These are phyloP conservation scores for Saccharomyces uvarum DNA, from an alignment of 1,139 yeast genomes.

Conservation along the genomic window DNA sequence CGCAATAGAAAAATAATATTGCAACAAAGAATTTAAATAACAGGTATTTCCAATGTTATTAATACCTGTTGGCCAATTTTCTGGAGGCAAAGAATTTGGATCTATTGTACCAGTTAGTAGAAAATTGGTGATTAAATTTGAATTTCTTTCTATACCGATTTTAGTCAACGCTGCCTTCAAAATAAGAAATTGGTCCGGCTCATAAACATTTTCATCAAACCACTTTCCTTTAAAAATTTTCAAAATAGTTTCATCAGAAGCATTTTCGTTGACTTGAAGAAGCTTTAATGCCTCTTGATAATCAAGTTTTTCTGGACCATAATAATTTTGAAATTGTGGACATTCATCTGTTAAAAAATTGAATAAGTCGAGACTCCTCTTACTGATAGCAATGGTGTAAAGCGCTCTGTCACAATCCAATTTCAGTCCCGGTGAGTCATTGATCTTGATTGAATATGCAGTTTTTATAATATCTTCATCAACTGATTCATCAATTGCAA, in stretches of 20 bases:
- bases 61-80: constrained; percentile 81
- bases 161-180: constrained; percentile 46
- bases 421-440: constrained; percentile 39
- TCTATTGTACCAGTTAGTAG: constrained; percentile 54
- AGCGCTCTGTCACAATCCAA: constrained; percentile 41
- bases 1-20: constrained; percentile 77
- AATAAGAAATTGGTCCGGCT: constrained; percentile 38
- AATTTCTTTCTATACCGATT: constrained; percentile 43
- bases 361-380: constrained; percentile 40
- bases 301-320: constrained; percentile 22
- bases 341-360: constrained; percentile 29
- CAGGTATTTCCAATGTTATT: constrained; percentile 95
- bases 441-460: constrained; percentile 55
- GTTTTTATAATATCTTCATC: constrained; percentile 72
- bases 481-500: constrained; percentile 57
- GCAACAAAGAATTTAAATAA: constrained; percentile 80
- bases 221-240: constrained; percentile 46
- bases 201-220: constrained; percentile 29
- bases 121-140: constrained; percentile 47
- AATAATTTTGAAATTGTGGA: constrained; percentile 26
- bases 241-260: constrained; percentile 51
- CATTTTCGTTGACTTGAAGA: constrained; percentile 39
- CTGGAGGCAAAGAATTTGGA: constrained; percentile 51
- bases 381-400: constrained; percentile 48
- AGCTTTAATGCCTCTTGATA: constrained; percentile 37